Percentiles rank a stretch among this genome's conserved stretches.
phyloP scores from a whole-genome alignment of 108 stramenopile species.

The Cyclotella baltica region DNA sequence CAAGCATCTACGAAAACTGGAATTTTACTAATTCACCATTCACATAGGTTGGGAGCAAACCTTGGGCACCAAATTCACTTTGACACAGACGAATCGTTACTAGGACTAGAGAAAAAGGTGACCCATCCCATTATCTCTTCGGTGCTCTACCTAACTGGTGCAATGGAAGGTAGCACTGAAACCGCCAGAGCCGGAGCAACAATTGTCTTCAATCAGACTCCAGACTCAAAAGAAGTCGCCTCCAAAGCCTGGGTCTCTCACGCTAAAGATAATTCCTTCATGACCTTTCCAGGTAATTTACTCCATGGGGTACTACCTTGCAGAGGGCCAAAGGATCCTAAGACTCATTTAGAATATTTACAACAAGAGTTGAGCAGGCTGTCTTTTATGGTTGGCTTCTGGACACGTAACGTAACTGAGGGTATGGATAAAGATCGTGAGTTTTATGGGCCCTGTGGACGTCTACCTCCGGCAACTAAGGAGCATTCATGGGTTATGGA shows the following conservation, averaged over 20 bases:
- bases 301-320: constrained; percentile 91
- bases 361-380: constrained; percentile 8
- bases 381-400: constrained; percentile 92
- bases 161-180: constrained; percentile 9
- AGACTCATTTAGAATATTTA: neutral
- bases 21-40: neutral
- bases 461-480: constrained; percentile 66
- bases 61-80: constrained; percentile 90
- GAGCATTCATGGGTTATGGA: constrained; percentile 79
- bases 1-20: no score
- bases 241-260: constrained; percentile 57
- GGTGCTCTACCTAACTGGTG: constrained; percentile 84
- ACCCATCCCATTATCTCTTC: constrained; percentile 86
- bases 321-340: constrained; percentile 39
- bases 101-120: constrained; percentile 62
- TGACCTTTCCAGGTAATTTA: constrained; percentile 81
- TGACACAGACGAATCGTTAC: constrained; percentile 88
- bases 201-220: constrained; percentile 85
- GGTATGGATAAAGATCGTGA: constrained; percentile 64
- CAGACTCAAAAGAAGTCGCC: constrained; percentile 63
- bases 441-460: constrained; percentile 88
- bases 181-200: constrained; percentile 68
- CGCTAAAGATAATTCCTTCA: constrained; percentile 71
- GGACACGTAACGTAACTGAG: constrained; percentile 82
- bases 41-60: constrained; percentile 68